Evolutionary conservation across 208 protist genomes (phyloP), one percentile per base, ranked within the genome.

Genomic region (Wallacemonas rigidus): DNA sequence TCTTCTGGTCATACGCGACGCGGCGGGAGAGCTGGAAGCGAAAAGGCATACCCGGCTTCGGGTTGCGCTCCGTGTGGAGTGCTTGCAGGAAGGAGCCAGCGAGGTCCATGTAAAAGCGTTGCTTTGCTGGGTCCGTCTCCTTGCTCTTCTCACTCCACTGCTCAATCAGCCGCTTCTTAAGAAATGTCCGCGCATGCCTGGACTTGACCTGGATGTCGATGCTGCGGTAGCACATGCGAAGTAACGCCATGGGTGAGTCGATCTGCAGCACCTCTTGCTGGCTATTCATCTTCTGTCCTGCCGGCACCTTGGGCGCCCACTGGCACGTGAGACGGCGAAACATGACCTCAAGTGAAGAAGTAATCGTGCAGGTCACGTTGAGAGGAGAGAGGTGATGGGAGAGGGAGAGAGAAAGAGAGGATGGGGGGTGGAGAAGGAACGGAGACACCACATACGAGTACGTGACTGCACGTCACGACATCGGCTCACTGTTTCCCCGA

Each of bases 191-290:
- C 4, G 88, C 92, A 76, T 95, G 89, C 69, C 92, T 82, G 14
- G 89, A 95, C 69, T 95, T 93, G 43, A 97, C 89, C 26, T 71
- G 78, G 51, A 97, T 95, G 81, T 97, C 92, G 60, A 97, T 95
- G 63, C 87, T 93, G n/a, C 89, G 87, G 79, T 95, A 95, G 80
- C 89, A 95, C 92, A 97, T 97, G 17, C 92, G 86, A n/a, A 97
- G 83, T 9, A 97, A 71, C 14, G 86, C 87, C 53, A 87, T 78
- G 9, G 92, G 81, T 2, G 92, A 95, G 53, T 72, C 74, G 72
- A 97, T 95, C 26, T 94, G 79, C 8, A 97, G 77, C 15, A 95
- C 86, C 51, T 88, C 73, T 74, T 94, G 88, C 74, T 94, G 88
- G n/a, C 84, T 77, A 75, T 95, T 92, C 71, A 89, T 91, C 40